Base-by-base conservation (phyloP, 768 basidiomycete species). In the Tricholoma furcatifolium region DNA sequence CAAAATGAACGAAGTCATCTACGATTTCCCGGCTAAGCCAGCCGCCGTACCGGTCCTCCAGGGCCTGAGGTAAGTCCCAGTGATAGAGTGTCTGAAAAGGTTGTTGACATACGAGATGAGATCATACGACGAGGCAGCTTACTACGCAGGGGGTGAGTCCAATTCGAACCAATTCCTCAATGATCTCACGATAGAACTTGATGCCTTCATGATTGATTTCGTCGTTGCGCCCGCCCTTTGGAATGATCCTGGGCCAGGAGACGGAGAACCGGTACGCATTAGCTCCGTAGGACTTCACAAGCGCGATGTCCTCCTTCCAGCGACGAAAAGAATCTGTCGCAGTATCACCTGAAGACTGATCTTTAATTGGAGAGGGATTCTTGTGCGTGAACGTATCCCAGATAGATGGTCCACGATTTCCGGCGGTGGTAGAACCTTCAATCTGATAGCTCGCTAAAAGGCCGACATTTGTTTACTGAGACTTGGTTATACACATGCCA, bases 261-360 rank as follows among this genome's bases (percentile, higher is more conserved):
- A 91, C 69, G 6, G 85, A 88, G 67, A 91, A 88, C 18, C 87
- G 77, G 68, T 89, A 90, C 2, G 84, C 73, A 54, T 84, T 87
- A 21, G 82, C 84, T 32, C 85, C 84, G 54, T 87, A 85, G 20
- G 71, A 61, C 43, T 75, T 77, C 51, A 91, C 70, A 12, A 90
- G 74, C 17, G 76, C 77, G 15, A 88, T 67, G 62, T 89, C 87
- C 49, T 84, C 80, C 52, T 75, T 74, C 82, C 83, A 89, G 50
- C 76, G 74, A 45, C 74, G 75, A 69, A 83, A 85, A 3, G 85
- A 87, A 67, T 86, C 83, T 20, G 84, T 86, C 1, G 87, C 87
- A 43, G 77, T 73, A 57, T 88, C 85, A 2, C 85, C 86, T 56
- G 80, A 76, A 18, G 76, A 66, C 2, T 83, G 82, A 60, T 88